Base-by-base conservation (phyloP, 139 green algal species). In the Diplosphaera chodatii region DNA sequence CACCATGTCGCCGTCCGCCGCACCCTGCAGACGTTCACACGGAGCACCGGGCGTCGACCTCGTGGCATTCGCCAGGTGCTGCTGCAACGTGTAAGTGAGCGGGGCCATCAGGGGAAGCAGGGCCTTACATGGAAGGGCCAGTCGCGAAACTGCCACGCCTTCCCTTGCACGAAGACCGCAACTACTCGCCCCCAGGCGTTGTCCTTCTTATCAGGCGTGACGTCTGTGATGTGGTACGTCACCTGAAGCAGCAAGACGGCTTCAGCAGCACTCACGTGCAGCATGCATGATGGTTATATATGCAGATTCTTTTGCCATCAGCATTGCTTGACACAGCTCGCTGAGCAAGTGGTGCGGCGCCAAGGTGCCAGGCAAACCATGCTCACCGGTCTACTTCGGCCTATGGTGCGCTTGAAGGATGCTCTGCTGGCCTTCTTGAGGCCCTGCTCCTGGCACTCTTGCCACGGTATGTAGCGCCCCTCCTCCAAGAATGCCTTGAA, bases 111-210 rank as follows among this genome's bases (percentile, higher is more conserved):
- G n/a, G n/a, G 55, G 21, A 4, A 63, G 55, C 55, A 4, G 15
- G 15, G 27, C 25, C n/a, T 25, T 15, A 65, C 59, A 25, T 65
- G 32, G 59, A 77, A 88, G 18, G 86, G 86, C 74, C 78, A 92
- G 27, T 77, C 78, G 67, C 90, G 90, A 78, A 92, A 93, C 78
- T 92, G 86, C 86, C 86, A 92, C 22, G 79, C 48, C 73, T 86
- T 85, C 55, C 86, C 86, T 37, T 79, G 68, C 63, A 85, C 86
- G 68, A 93, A 85, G 23, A 92, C 83, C 8, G 80, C 84, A 41
- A 93, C 86, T 40, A 92, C 87, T 1, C 86, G 75, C 23, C 82
- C 34, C 86, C 86, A 91, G 59, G 87, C 86, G 62, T 68, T 20
- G 62, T 32, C 48, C 27, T 71, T 74, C 63, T 40, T 30, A 4